phyloP scores from a whole-genome alignment of 441 rosid species.

The Pelargonium citronellum region DNA sequence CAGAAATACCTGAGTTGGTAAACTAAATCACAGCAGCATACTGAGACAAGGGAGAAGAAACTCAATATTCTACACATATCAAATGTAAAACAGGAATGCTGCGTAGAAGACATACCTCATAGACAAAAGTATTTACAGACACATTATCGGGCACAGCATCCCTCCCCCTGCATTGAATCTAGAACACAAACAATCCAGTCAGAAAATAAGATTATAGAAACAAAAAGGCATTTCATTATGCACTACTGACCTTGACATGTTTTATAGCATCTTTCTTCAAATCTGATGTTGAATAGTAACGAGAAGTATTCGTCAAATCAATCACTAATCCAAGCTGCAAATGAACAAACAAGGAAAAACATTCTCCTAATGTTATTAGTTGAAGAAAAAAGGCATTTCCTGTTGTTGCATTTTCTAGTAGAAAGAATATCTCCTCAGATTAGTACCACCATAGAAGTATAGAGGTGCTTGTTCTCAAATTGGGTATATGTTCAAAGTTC shows the following conservation, averaged over 20 bases:
- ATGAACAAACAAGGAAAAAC: not conserved
- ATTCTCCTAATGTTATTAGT: not conserved
- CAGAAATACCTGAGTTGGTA: no score
- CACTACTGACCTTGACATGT: slow-evolving; percentile 67
- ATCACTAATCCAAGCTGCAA: slow-evolving; percentile 93
- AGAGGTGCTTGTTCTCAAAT: no score
- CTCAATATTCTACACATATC: not conserved
- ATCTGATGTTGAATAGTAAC: slow-evolving; percentile 69
- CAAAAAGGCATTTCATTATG: slow-evolving; percentile 11
- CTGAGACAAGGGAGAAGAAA: not conserved
- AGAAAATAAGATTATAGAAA: no score
- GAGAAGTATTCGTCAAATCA: slow-evolving; percentile 92
- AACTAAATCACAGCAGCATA: no score
- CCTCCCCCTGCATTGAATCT: slow-evolving; percentile 94
- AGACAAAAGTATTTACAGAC: slow-evolving; percentile 77
- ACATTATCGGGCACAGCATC: slow-evolving; percentile 85
- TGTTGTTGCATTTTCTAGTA: not conserved
- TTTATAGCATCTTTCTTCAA: slow-evolving; percentile 88
- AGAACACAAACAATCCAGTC: no score
- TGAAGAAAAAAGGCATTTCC: not conserved
- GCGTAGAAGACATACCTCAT: slow-evolving; percentile 54
- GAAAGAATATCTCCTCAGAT: not conserved
- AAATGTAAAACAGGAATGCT: not conserved
- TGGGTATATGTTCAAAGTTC: no score
- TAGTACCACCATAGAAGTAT: no score